These are phyloP conservation scores for Picocystis salinarum DNA, from an alignment of 139 green algal species.

Conservation along the genomic window DNA sequence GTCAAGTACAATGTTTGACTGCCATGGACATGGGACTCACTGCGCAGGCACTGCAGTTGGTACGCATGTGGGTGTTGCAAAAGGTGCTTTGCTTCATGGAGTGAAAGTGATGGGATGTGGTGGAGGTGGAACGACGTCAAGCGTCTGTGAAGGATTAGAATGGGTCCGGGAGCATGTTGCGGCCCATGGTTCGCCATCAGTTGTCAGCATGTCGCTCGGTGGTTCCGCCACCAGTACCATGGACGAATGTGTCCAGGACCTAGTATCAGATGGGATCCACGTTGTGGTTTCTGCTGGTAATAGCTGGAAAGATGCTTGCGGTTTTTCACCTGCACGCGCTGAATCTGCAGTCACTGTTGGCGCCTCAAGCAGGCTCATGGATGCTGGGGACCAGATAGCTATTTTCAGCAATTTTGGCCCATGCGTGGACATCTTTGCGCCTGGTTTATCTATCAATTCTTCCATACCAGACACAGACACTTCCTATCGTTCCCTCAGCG, in stretches of 20 bases:
- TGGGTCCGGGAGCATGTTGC: constrained; percentile 1
- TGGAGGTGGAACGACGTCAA: constrained; percentile 5
- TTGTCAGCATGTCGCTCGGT: constrained; percentile 11
- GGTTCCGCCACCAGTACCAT: background rate
- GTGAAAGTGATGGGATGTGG: constrained; percentile 2
- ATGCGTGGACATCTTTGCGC: too few species aligned
- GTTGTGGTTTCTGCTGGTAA: constrained; percentile 13
- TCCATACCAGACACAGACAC: too few species aligned
- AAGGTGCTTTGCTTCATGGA: constrained; percentile 5
- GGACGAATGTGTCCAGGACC: constrained; percentile 4
- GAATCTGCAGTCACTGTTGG: constrained; percentile 3
- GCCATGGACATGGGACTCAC: constrained; percentile 11
- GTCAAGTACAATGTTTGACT: background rate
- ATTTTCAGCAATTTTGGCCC: too few species aligned
- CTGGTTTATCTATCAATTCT: too few species aligned
- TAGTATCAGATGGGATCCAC: constrained; percentile 2
- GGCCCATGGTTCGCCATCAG: background rate
- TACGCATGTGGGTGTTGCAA: constrained; percentile 7
- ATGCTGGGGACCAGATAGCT: too few species aligned
- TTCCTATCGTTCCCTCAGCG: too few species aligned
- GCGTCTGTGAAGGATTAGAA: constrained; percentile 1
- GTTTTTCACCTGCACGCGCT: constrained; percentile 3
- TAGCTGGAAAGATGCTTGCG: constrained; percentile 4
- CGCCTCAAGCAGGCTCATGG: too few species aligned
- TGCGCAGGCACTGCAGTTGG: constrained; percentile 5